These are phyloP conservation scores for Mycothermus thermophilus DNA, from an alignment of 495 filamentous ascomycete genomes.

Conservation along the genomic window DNA sequence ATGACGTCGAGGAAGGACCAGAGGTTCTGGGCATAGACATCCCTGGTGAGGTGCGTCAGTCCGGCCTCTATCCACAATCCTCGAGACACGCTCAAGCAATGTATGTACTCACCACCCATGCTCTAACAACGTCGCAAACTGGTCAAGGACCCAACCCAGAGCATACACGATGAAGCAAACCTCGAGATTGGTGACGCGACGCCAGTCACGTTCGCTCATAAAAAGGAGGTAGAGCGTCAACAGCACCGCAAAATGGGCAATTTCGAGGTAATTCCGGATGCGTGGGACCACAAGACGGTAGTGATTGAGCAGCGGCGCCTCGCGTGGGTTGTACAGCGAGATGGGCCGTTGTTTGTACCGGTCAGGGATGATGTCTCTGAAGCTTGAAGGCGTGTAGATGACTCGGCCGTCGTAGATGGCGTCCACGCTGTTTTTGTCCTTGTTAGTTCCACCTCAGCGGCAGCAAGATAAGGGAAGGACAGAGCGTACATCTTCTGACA, in stretches of 20 bases:
- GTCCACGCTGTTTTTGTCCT: too few relatives aligned
- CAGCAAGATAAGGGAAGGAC: background rate
- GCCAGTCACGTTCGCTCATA: conserved; percentile 44
- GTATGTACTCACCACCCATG: conserved; percentile 43
- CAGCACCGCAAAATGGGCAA: conserved; percentile 50
- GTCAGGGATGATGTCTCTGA: conserved; percentile 59
- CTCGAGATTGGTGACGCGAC: conserved; percentile 37
- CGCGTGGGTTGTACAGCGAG: conserved; percentile 51
- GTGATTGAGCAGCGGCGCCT: conserved; percentile 55
- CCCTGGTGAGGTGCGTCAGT: conserved; percentile 32
- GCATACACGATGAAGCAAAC: conserved; percentile 49
- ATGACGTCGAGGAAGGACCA: conserved; percentile 67
- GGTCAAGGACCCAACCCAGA: conserved; percentile 58
- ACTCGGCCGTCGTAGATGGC: conserved; percentile 54
- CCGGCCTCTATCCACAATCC: background rate
- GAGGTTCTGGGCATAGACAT: conserved; percentile 62
- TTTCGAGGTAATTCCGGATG: conserved; percentile 53
- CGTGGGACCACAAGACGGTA: conserved; percentile 60
- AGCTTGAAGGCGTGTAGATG: conserved; percentile 55
- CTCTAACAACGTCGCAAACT: conserved; percentile 55
- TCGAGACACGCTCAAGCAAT: background rate
- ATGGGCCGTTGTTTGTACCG: conserved; percentile 61
- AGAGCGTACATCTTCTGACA: conserved; percentile 49
- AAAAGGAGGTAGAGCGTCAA: conserved; percentile 47
- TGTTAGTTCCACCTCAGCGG: conserved; percentile 7